Base-by-base conservation (phyloP, 768 basidiomycete genomes). In the Lentinus tigrinus region DNA sequence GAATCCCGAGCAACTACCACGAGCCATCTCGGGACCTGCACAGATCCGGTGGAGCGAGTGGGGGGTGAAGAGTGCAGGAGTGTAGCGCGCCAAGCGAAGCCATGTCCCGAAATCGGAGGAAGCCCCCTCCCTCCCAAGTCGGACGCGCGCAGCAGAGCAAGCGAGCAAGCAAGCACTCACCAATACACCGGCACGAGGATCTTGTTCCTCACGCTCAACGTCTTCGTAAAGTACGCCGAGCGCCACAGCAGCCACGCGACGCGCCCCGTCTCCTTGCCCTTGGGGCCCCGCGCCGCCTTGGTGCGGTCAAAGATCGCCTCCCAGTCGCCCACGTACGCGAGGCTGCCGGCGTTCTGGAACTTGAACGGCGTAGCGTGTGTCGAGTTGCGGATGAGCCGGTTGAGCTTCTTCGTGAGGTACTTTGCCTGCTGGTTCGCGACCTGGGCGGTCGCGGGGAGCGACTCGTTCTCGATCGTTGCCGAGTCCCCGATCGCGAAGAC, bases 401-500 rank as follows among this genome's bases (percentile, higher is more conserved):
- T 93, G 49, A 93, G 74, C 65, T 82, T 82, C 62, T 84, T 83
- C 37, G 78, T 76, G 24, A 91, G 67, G 64, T 89, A 90, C 62
- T 78, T 81, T 6, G 82, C 91, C 70, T 92, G 85, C 66, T 93
- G 91, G 64, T 83, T 83, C 5, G 91, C 90, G 23, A 93, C 91
- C 81, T 95, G 93, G 3, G 93, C 91, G 17, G 93, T 95, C 1
- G 93, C 91, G 11, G 93, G 92, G 10, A 94, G 75, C 39, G 78
- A 74, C 23, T 75, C 75, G 42, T 75, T 80, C 34, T 82, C 77
- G 49, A 88, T 81, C 42, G 76, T 78, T 1, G 85, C 83, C 39
- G 88, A 84, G 67, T 95, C 93, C 4, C 93, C 93, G 54, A 95
- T 87, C 2, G 85, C 91, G 78, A 81, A 94, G 0, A 95, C 85